Evolutionary conservation across 2,329 filamentous ascomycete species (phyloP).

Genomic region (Colletotrichum sidae): DNA sequence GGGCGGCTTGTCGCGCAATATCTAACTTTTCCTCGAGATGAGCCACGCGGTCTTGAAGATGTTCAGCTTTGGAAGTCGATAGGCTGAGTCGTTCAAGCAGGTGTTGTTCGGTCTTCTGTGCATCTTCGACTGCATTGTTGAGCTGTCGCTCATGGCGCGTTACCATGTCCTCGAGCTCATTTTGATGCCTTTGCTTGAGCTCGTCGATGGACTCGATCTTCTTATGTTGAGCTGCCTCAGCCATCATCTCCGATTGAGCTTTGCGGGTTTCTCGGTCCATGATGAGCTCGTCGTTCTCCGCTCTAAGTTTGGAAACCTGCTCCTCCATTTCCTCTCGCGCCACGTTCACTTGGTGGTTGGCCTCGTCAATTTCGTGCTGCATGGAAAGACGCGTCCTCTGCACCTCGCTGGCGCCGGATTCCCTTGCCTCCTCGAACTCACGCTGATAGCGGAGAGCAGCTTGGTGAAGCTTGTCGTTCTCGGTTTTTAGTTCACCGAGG

Average conservation of each 20-base stretch:
- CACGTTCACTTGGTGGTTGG: constrained; percentile 87
- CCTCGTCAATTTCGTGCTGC: constrained; percentile 84
- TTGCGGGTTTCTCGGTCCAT: constrained; percentile 85
- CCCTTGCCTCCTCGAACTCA: constrained; percentile 86
- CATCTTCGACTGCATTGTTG: constrained; percentile 82
- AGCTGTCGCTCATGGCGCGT: constrained; percentile 81
- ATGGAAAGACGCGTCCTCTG: constrained; percentile 82
- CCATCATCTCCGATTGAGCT: constrained; percentile 83
- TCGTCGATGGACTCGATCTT: constrained; percentile 69
- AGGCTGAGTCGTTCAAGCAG: constrained; percentile 84
- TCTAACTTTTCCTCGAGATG: constrained; percentile 93
- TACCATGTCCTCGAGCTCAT: constrained; percentile 79
- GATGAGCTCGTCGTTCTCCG: constrained; percentile 81
- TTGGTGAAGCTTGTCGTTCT: constrained; percentile 80
- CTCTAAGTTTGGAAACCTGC: constrained; percentile 77
- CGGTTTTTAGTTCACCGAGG: constrained; percentile 68
- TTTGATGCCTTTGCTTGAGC: constrained; percentile 69
- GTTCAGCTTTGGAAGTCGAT: constrained; percentile 84
- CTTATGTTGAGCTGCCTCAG: constrained; percentile 82
- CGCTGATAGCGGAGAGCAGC: constrained; percentile 77
- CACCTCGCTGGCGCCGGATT: constrained; percentile 82
- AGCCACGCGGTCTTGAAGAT: constrained; percentile 85
- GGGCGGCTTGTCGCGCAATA: constrained; percentile 87
- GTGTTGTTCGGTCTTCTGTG: constrained; percentile 81
- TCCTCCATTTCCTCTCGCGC: constrained; percentile 85